phyloP scores from a whole-genome alignment of 352 stramenopile species.

The Globisporangium paroecandrum region DNA sequence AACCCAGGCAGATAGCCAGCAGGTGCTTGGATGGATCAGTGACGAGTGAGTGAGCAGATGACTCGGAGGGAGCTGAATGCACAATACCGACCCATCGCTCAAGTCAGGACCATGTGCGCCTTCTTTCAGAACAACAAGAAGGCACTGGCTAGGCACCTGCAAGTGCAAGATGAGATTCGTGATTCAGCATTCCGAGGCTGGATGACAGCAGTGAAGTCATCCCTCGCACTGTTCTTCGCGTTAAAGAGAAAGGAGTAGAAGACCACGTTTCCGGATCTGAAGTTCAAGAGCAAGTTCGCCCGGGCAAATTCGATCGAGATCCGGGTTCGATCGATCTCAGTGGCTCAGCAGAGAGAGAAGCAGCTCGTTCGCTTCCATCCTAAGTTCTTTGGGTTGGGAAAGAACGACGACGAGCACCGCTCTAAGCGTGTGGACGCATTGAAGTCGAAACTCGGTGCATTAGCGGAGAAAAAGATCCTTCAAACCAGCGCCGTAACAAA shows the following conservation, averaged over 20 bases:
- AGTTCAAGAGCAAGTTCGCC: slow-evolving; percentile 1
- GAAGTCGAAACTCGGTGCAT: too few species aligned
- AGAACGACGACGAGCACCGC: too few species aligned
- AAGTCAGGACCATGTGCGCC: background rate
- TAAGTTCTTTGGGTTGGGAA: too few species aligned
- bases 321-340: slow-evolving; percentile 5
- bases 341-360: too few species aligned
- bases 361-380: too few species aligned
- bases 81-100: background rate
- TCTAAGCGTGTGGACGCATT: too few species aligned
- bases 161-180: background rate
- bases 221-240: background rate
- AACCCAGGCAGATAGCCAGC: too few species aligned
- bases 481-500: too few species aligned
- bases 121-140: background rate
- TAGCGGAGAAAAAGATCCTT: too few species aligned
- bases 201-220: background rate
- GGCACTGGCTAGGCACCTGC: background rate
- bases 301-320: slow-evolving; percentile 5
- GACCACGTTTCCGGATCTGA: slow-evolving; percentile 1
- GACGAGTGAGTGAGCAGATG: too few species aligned
- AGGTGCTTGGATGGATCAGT: too few species aligned
- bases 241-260: background rate
- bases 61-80: background rate
- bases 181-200: background rate